Evolutionary conservation across 345 rosid genomes (phyloP), one percentile per base, ranked within the genome.

Genomic region (Turritis glabra): DNA sequence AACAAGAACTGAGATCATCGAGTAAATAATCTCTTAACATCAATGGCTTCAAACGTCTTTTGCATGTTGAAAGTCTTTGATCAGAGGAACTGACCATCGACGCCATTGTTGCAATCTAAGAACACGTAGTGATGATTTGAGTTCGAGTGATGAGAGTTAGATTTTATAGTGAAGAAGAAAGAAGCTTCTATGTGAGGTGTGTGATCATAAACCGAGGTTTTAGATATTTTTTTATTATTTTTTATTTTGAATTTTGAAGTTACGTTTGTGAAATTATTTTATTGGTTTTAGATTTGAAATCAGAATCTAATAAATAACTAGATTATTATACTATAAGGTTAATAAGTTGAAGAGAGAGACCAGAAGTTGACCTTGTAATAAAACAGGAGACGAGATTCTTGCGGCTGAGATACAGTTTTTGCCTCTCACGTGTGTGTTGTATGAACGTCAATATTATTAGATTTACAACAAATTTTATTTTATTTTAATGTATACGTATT

Each of bases 1-100:
- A 91, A 75, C 97, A 90, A 5, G 98, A 90, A 51, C 95, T 84
- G 43, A 86, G 80, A 82, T 94, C 96, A 52, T 91, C 95, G 10
- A 66, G 71, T 46, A 94, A 88, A 48, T 83, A 88, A 71, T 94
- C 98, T 83, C 86, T 90, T 32, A 94, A 84, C 92, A 84, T 75
- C 75, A 87, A 68, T 19, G 87, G 85, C 70, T 69, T 87, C 8
- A 77, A 66, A 58, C 77, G 80, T 72, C 80, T 77, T 1, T 58
- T 77, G 48, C 73, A 72, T 41, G 77, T 65, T 8, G 77, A 77
- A 4, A 77, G 68, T 29, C 80, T 47, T 57, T 66, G 77, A 66
- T 77, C 77, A 23, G 80, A 65, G 3, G 77, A 71, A 71, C 12
- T 51, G 3, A 64, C 72, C 62, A 58, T 72, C 51, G 80, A 72